Evolutionary conservation across 257 asterid genomes (phyloP).

Genomic region (Nicotiana noctiflora): DNA sequence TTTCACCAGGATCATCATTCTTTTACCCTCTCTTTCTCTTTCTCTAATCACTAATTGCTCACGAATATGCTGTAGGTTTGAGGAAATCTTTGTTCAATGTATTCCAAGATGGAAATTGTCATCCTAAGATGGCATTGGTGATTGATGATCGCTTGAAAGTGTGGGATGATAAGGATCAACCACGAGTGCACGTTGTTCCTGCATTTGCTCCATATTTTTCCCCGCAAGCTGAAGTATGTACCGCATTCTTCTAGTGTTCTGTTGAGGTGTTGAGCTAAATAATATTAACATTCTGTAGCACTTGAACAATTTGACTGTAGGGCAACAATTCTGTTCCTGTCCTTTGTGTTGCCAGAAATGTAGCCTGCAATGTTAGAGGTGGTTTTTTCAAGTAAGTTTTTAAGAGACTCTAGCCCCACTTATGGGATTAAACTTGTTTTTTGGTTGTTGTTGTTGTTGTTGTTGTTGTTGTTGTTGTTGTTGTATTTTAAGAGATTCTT

Average conservation of each 20-base stretch:
- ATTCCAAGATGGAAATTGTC: conserved; percentile 81
- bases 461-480: too few species aligned
- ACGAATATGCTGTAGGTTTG: conserved; percentile 40
- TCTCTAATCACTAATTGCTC: background rate
- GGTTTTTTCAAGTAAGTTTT: conserved; percentile 89
- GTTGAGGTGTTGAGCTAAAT: background rate
- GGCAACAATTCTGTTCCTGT: conserved; percentile 78
- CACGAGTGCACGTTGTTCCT: conserved; percentile 96
- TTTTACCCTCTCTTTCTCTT: background rate
- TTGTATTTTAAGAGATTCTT: background rate
- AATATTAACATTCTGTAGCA: conserved; percentile 14
- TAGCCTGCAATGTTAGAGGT: conserved; percentile 96
- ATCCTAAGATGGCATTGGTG: conserved; percentile 96
- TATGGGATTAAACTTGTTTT: too few species aligned
- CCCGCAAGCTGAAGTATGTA: conserved; percentile 90
- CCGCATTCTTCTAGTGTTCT: background rate
- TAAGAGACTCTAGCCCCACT: background rate
- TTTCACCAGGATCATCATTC: background rate
- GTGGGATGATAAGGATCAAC: conserved; percentile 97
- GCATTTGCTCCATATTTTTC: conserved; percentile 97
- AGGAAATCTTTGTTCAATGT: conserved; percentile 83
- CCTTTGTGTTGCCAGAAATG: conserved; percentile 94
- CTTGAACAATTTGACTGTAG: conserved; percentile 31
- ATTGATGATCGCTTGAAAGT: conserved; percentile 95
- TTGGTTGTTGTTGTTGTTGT: too few species aligned